These are phyloP conservation scores for Malus fusca DNA, from an alignment of 306 rosid species.

Conservation along the genomic window DNA sequence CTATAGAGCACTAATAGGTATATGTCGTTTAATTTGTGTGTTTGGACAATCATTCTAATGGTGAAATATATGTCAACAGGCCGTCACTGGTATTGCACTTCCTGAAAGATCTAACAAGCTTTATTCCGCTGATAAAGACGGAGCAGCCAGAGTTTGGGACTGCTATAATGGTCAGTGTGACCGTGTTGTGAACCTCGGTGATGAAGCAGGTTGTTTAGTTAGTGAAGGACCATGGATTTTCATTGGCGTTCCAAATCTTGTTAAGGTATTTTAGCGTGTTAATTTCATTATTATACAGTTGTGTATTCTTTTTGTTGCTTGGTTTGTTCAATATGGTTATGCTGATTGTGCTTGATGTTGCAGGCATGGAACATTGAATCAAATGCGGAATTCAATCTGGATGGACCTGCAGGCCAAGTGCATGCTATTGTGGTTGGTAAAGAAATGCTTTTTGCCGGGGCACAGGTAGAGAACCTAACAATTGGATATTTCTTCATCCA, in stretches of 20 bases:
- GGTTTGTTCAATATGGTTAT: neutral
- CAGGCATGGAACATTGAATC: slow-evolving; percentile 43
- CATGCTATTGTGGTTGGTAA: slow-evolving; percentile 28
- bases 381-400: slow-evolving; percentile 15
- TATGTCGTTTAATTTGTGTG: neutral
- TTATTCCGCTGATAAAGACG: slow-evolving; percentile 37
- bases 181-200: slow-evolving; percentile 14
- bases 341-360: neutral
- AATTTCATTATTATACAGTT: neutral
- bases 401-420: slow-evolving; percentile 35
- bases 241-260: slow-evolving; percentile 28
- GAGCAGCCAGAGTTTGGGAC: slow-evolving; percentile 40
- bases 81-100: slow-evolving; percentile 34
- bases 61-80: slow-evolving; percentile 11
- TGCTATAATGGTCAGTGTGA: slow-evolving; percentile 34
- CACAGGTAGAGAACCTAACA: slow-evolving; percentile 21
- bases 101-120: slow-evolving; percentile 32
- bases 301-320: no score
- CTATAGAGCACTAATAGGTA: neutral
- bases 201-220: slow-evolving; percentile 31
- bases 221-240: slow-evolving; percentile 44
- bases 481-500: neutral
- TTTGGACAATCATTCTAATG: neutral
- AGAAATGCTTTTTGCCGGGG: slow-evolving; percentile 32
- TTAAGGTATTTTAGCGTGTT: slow-evolving; percentile 25